Base-by-base conservation (phyloP, 106 monocot species). In the Alisma plantagoaquatica region DNA sequence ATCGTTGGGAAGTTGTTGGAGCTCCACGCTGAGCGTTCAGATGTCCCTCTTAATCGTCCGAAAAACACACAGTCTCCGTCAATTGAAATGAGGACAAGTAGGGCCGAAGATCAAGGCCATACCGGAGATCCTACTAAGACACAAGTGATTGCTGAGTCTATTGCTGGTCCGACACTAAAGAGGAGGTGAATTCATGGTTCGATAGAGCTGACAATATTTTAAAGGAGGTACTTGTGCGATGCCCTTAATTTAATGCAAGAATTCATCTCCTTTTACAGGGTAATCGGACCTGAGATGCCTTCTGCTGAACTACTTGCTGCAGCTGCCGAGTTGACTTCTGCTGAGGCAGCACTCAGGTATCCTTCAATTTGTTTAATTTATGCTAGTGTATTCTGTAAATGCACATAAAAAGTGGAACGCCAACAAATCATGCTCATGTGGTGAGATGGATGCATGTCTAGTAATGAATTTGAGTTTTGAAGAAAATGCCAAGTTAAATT, bases 221-320 rank as follows among this genome's bases (percentile, higher is more conserved):
- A n/a, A n/a, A n/a, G n/a, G n/a, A n/a, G n/a, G n/a, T n/a, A n/a
- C n/a, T n/a, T n/a, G n/a, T n/a, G n/a, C n/a, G n/a, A n/a, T n/a
- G n/a, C n/a, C n/a, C n/a, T n/a, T n/a, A n/a, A n/a, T n/a, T n/a
- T n/a, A n/a, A n/a, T n/a, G n/a, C n/a, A n/a, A n/a, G n/a, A n/a
- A n/a, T n/a, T n/a, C n/a, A n/a, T n/a, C n/a, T n/a, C n/a, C n/a
- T n/a, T n/a, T n/a, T n/a, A n/a, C 46, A 96, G 96, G 78, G 43
- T 90, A 32, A 99, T 99, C 75, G 98, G 98, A 56, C 90, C 98
- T 59, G 90, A 74, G 69, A 90, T 99, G 98, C 98, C 98, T 57
- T 99, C 98, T 54, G 66, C 67, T 10, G 90, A 86, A 46, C 74
- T 99, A 60, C 54, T 99, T 58, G 86, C 75, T 72, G 98, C 98